Evolutionary conservation across 2,329 filamentous ascomycete species (phyloP).

Genomic region (Grosmannia serpens): DNA sequence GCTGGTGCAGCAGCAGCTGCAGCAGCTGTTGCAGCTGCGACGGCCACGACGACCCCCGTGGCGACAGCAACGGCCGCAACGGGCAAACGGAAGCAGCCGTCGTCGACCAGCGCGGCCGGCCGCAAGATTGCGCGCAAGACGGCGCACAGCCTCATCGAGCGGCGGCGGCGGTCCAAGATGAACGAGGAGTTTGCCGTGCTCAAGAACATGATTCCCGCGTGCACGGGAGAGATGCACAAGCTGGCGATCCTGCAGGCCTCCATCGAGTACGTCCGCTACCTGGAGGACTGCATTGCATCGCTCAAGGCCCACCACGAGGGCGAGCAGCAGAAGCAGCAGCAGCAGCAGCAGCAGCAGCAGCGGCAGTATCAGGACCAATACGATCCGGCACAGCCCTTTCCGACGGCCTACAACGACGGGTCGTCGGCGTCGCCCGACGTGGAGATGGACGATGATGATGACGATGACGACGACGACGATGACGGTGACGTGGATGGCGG

Average conservation of each 20-base stretch:
- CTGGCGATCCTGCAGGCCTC: slow-evolving; percentile 91
- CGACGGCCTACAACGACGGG: slow-evolving; percentile 24
- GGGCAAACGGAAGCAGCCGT: slow-evolving; percentile 66
- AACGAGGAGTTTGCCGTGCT: slow-evolving; percentile 93
- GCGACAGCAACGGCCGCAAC: slow-evolving; percentile 17
- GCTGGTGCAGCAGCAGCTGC: slow-evolving; percentile 1
- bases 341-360: slow-evolving; percentile 12
- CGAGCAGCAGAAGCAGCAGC: slow-evolving; percentile 9
- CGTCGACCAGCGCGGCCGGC: slow-evolving; percentile 70
- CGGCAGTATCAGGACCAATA: slow-evolving; percentile 16
- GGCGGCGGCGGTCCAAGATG: slow-evolving; percentile 87
- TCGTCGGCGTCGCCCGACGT: slow-evolving; percentile 31
- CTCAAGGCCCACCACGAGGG: slow-evolving; percentile 51
- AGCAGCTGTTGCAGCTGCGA: neutral
- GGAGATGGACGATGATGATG: slow-evolving; percentile 40
- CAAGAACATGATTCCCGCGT: slow-evolving; percentile 93
- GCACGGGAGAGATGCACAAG: slow-evolving; percentile 97
- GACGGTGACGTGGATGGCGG: neutral
- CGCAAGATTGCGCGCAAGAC: slow-evolving; percentile 93
- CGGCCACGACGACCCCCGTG: neutral
- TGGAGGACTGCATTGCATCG: slow-evolving; percentile 76
- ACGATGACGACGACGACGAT: slow-evolving; percentile 19
- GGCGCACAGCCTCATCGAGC: slow-evolving; percentile 89
- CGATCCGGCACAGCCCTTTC: slow-evolving; percentile 15
- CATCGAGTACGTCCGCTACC: slow-evolving; percentile 90